Conservation (phyloP, 73 alveolate species). For the Paramecium biaurelia region DNA sequence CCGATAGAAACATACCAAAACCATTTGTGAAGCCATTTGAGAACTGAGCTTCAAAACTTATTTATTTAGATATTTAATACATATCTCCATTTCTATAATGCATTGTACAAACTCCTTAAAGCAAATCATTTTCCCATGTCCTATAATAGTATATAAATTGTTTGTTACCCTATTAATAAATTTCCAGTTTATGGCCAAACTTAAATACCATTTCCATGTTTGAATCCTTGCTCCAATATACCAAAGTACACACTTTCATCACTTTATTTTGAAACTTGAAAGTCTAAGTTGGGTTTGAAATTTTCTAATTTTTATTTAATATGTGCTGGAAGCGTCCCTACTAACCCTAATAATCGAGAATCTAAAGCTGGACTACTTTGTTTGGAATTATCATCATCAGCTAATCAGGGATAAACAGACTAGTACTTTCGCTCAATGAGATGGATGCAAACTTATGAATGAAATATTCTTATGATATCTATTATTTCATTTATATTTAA, state of each 20-base stretch:
- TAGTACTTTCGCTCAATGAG: slow-evolving; percentile 31
- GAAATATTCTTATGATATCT: neutral
- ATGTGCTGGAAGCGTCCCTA: neutral
- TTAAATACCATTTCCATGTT: neutral
- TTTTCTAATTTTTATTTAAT: neutral
- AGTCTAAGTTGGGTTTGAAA: neutral
- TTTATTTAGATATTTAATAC: neutral
- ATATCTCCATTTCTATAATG: slow-evolving; percentile 30
- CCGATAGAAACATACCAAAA: slow-evolving; percentile 21
- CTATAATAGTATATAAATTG: neutral
- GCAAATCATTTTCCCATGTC: neutral
- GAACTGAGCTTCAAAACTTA: slow-evolving; percentile 24
- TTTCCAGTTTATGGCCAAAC: slow-evolving; percentile 35
- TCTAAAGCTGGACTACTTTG: neutral
- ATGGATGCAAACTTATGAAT: neutral
- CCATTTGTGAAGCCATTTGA: neutral
- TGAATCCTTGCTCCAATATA: neutral
- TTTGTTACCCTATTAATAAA: neutral
- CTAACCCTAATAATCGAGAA: neutral
- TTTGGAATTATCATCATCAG: slow-evolving; percentile 33
- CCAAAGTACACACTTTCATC: slow-evolving; percentile 25
- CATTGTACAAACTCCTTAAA: slow-evolving; percentile 29
- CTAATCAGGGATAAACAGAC: neutral
- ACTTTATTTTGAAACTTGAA: neutral
- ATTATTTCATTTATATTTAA: neutral